A percentile compares a stretch with the other conserved stretches of the same genome.
phyloP scores from a whole-genome alignment of 805 yeast genomes.

The Hanseniaspora guilliermondii region DNA sequence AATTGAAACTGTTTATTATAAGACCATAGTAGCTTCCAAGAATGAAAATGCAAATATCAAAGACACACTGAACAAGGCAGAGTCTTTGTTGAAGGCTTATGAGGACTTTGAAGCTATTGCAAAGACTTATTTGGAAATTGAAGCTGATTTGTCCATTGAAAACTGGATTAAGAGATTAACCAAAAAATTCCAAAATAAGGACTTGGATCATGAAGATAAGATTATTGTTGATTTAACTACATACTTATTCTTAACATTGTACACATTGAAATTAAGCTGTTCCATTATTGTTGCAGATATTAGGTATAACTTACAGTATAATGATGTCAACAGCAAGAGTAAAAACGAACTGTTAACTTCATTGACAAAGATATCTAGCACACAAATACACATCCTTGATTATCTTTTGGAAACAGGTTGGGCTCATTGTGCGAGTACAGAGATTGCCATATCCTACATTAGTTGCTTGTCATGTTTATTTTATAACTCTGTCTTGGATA shows the following conservation, averaged over 20 bases:
- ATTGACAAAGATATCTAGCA: background rate
- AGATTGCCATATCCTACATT: background rate
- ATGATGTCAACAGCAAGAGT: background rate
- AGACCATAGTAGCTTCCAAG: constrained; percentile 4
- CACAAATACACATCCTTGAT: background rate
- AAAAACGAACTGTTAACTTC: background rate
- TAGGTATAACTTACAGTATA: background rate
- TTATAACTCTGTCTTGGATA: constrained; percentile 6
- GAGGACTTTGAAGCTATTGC: constrained; percentile 8
- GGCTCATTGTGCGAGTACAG: background rate
- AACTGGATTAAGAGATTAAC: background rate
- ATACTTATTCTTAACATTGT: constrained; percentile 1
- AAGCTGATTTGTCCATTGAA: background rate
- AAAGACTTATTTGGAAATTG: background rate
- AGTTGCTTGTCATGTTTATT: constrained; percentile 3
- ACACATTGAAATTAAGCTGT: background rate
- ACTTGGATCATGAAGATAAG: background rate
- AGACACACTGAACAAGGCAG: background rate
- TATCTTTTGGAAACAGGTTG: constrained; percentile 3
- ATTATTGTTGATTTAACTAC: background rate
- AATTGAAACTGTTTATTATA: constrained; percentile 9
- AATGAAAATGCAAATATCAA: background rate
- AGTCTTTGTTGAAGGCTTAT: background rate
- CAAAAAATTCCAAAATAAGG: background rate
- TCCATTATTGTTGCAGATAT: background rate